Conservation (phyloP, 1,284 basidiomycete genomes). For the Mycena citricolor region DNA sequence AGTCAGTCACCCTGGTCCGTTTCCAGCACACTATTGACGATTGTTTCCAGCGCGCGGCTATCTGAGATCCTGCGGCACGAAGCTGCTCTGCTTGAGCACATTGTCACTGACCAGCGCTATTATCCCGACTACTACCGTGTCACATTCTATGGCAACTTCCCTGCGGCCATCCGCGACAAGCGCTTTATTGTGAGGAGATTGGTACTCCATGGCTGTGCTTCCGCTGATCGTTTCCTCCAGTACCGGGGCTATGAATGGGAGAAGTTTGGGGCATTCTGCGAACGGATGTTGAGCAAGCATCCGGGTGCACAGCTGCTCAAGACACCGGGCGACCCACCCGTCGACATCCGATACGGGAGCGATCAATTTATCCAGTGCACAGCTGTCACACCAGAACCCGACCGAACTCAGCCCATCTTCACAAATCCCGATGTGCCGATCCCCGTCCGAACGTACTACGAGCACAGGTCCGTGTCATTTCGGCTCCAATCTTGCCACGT, state of each 20-base stretch:
- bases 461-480: conserved; percentile 68
- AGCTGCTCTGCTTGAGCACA: conserved; percentile 80
- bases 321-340: conserved; percentile 73
- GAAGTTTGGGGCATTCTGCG: conserved; percentile 86
- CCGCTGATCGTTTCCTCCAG: conserved; percentile 35
- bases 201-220: background rate
- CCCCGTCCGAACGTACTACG: conserved; percentile 83
- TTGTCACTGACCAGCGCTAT: conserved; percentile 79
- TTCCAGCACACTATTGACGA: conserved; percentile 10
- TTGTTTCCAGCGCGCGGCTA: conserved; percentile 59
- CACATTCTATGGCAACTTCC: conserved; percentile 91
- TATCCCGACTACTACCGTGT: conserved; percentile 94
- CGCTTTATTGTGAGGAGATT: conserved; percentile 84
- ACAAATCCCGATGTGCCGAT: conserved; percentile 82
- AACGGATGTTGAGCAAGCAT: conserved; percentile 91
- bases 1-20: conserved; percentile 50
- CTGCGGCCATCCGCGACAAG: conserved; percentile 78
- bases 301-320: conserved; percentile 83
- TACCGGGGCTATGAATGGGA: conserved; percentile 93
- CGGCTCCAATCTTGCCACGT: background rate
- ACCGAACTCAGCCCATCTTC: conserved; percentile 78
- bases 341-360: conserved; percentile 77
- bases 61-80: conserved; percentile 86
- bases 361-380: conserved; percentile 90
- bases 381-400: conserved; percentile 83